Percentiles rank a stretch among this genome's conserved stretches.
These are phyloP conservation scores for Theileria annulata DNA, from an alignment of 169 alveolate species.

Conservation along the genomic window DNA sequence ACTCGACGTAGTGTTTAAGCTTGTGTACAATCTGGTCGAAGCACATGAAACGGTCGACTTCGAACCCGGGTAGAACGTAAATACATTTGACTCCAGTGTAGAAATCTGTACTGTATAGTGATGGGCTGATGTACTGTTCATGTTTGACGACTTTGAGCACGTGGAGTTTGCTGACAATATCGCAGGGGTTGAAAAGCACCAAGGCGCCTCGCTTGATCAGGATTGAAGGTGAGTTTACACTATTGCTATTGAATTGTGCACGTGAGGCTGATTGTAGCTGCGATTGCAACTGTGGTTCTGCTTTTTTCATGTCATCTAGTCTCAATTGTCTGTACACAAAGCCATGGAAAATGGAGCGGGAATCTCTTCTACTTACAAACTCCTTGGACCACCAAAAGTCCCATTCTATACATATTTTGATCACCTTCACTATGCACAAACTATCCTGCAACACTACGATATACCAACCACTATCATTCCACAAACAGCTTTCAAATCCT, in stretches of 20 bases:
- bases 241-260: neutral
- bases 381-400: constrained; percentile 87
- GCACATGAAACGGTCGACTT: constrained; percentile 37
- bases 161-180: constrained; percentile 58
- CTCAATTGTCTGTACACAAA: constrained; percentile 43
- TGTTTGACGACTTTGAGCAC: constrained; percentile 52
- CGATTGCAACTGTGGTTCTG: neutral
- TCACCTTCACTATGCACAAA: constrained; percentile 76
- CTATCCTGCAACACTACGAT: constrained; percentile 79
- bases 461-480: constrained; percentile 54
- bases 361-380: constrained; percentile 84
- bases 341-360: constrained; percentile 80
- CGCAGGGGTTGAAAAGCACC: constrained; percentile 62
- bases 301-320: constrained; percentile 19
- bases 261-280: constrained; percentile 3
- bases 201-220: constrained; percentile 46
- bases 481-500: constrained; percentile 35
- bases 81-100: constrained; percentile 57
- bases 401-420: constrained; percentile 82
- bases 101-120: constrained; percentile 48
- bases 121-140: constrained; percentile 54
- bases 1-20: constrained; percentile 4
- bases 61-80: constrained; percentile 67
- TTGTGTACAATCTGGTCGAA: constrained; percentile 14
- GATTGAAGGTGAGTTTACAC: constrained; percentile 21